Evolutionary conservation across 371 early-diverging fungal species (phyloP).

Genomic region (Mucor ambiguus): DNA sequence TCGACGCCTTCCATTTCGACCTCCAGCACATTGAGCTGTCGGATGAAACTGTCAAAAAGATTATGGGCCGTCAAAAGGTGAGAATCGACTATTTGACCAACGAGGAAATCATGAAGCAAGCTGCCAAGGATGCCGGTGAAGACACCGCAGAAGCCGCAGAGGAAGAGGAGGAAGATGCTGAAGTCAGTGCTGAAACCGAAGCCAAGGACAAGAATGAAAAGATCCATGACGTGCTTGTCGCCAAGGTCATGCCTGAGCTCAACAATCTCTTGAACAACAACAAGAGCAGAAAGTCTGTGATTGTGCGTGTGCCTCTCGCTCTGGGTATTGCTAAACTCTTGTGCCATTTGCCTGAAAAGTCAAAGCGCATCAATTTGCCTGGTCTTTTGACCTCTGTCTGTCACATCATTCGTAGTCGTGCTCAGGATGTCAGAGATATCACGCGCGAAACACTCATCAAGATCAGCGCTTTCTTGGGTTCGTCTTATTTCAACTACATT

Average conservation of each 20-base stretch:
- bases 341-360: constrained; percentile 73
- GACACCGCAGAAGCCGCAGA: constrained; percentile 18
- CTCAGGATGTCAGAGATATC: constrained; percentile 84
- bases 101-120: constrained; percentile 33
- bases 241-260: constrained; percentile 79
- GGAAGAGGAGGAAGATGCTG: constrained; percentile 23
- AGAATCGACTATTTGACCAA: constrained; percentile 49
- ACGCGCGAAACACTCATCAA: constrained; percentile 87
- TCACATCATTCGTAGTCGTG: constrained; percentile 81
- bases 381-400: constrained; percentile 84
- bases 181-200: constrained; percentile 16
- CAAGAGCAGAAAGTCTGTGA: constrained; percentile 73
- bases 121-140: constrained; percentile 36
- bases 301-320: constrained; percentile 86
- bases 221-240: constrained; percentile 72
- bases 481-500: constrained; percentile 83
- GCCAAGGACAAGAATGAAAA: constrained; percentile 51
- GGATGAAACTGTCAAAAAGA: constrained; percentile 44
- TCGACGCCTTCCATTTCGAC: constrained; percentile 93
- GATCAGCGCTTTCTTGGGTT: constrained; percentile 83
- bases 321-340: constrained; percentile 85
- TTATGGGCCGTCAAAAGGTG: constrained; percentile 47
- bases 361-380: constrained; percentile 80
- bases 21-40: constrained; percentile 57
- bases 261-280: constrained; percentile 66